Conservation (phyloP, 1,284 basidiomycete species). For the Phaffia rhodozyma region DNA sequence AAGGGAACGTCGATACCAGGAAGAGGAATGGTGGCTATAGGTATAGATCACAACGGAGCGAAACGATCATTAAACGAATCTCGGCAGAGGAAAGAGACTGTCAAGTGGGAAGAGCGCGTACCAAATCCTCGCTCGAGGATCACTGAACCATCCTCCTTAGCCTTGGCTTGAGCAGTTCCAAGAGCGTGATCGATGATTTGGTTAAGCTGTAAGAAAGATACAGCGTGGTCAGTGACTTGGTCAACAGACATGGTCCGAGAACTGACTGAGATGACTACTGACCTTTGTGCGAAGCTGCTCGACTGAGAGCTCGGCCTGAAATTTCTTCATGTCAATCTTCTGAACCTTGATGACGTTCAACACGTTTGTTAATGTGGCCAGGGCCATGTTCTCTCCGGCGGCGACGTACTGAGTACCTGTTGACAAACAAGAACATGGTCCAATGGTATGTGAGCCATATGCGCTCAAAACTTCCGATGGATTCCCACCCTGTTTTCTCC, state of each 20-base stretch:
- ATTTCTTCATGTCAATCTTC: constrained; percentile 91
- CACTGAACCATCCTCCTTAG: constrained; percentile 74
- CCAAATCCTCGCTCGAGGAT: constrained; percentile 89
- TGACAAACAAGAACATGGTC: background rate
- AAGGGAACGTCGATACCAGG: constrained; percentile 98
- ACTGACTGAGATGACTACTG: background rate
- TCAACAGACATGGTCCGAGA: background rate
- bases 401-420: constrained; percentile 55
- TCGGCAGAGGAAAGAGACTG: background rate
- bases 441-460: background rate
- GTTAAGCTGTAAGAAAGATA: constrained; percentile 47
- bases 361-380: constrained; percentile 90
- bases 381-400: constrained; percentile 83
- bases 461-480: background rate
- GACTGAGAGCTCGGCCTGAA: constrained; percentile 38
- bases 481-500: too few species aligned
- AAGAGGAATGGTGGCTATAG: constrained; percentile 70
- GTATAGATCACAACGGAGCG: background rate
- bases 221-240: background rate
- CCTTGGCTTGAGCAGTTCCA: constrained; percentile 57
- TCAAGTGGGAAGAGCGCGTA: constrained; percentile 14
- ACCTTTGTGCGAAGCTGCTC: constrained; percentile 35
- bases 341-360: constrained; percentile 93
- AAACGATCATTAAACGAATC: background rate
- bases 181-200: constrained; percentile 82